These are phyloP conservation scores for Pseudogymnoascus sp. DNA, from an alignment of 2,329 filamentous ascomycete species.

Conservation along the genomic window DNA sequence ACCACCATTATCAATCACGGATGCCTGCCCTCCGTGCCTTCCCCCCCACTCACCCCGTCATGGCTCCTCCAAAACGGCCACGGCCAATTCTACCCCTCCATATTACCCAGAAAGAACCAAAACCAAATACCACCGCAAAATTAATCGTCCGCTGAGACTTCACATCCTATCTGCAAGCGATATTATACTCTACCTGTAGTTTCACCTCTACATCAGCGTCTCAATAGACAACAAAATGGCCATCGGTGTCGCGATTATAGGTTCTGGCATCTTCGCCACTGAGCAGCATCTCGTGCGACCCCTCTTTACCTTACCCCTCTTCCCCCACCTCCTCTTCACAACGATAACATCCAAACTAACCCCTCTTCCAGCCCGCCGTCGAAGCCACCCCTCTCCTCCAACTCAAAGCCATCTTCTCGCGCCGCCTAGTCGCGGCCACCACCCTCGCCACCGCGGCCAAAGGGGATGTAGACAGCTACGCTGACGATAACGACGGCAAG, in stretches of 20 bases:
- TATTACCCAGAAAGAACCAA: neutral
- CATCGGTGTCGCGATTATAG: constrained; percentile 53
- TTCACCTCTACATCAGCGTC: neutral
- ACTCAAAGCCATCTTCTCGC: constrained; percentile 43
- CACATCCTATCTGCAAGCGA: neutral
- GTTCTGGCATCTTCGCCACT: constrained; percentile 55
- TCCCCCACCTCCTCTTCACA: neutral
- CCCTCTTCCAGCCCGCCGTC: constrained; percentile 46
- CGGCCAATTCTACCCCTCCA: neutral
- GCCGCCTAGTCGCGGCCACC: constrained; percentile 27
- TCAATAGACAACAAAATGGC: constrained; percentile 22
- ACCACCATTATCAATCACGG: neutral
- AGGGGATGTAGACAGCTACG: constrained; percentile 25
- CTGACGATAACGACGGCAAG: constrained; percentile 27
- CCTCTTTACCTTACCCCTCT: neutral
- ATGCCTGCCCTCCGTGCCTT: neutral
- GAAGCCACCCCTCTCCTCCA: constrained; percentile 41
- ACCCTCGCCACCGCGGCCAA: constrained; percentile 37
- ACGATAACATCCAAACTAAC: constrained; percentile 13
- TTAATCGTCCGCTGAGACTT: neutral
- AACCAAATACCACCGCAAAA: neutral
- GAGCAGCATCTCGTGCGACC: constrained; percentile 47
- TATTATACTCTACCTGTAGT: neutral
- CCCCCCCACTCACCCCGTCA: neutral
- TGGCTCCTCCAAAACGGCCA: neutral